Evolutionary conservation across 345 rosid genomes (phyloP), one percentile per base, ranked within the genome.

Genomic region (Pistacia atlantica): DNA sequence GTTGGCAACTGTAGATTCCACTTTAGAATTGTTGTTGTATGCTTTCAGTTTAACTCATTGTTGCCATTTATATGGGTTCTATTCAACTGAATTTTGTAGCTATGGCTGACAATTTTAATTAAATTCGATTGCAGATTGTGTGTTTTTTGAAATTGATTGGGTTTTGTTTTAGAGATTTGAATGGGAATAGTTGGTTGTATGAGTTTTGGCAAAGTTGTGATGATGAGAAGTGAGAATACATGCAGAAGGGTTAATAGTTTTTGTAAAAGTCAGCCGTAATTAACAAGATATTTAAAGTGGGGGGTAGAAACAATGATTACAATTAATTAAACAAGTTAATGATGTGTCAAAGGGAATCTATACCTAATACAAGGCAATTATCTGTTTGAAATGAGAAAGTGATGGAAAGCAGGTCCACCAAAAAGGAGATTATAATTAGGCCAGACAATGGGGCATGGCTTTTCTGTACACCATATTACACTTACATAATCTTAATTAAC

Each of bases 401-500:
- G 71, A 22, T 37, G 38, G 55, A 48, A 60, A 14, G 54, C 54
- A 55, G 84, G 85, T 75, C 87, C 85, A 80, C 84, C 75, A 74
- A 73, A 82, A 62, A 49, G 56, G 61, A 49, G 83, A 76, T 62
- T 58, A 79, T 61, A 65, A 72, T 42, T 69, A 69, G 78, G 73
- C 56, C 80, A 78, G 89, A 86, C 87, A 84, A 63, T 62, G 78
- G 64, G 51, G 73, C 76, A 84, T 80, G 84, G 80, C 70, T 57
- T 46, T 71, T 80, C 75, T 80, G 80, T 58, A 33, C 76, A 74
- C 18, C 60, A 58, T 31, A 55, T 65, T 48, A 65, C 17, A 45
- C 18, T 1, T 31, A 72, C 48, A 49, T 70, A 61, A 57, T 67
- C 69, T 63, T 69, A 38, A 58, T 58, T 52, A 71, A 33, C 33